A percentile compares a stretch with the other conserved stretches of the same genome.
phyloP scores from a whole-genome alignment of 1,284 basidiomycete species.

The Takashimella tepidaria region DNA sequence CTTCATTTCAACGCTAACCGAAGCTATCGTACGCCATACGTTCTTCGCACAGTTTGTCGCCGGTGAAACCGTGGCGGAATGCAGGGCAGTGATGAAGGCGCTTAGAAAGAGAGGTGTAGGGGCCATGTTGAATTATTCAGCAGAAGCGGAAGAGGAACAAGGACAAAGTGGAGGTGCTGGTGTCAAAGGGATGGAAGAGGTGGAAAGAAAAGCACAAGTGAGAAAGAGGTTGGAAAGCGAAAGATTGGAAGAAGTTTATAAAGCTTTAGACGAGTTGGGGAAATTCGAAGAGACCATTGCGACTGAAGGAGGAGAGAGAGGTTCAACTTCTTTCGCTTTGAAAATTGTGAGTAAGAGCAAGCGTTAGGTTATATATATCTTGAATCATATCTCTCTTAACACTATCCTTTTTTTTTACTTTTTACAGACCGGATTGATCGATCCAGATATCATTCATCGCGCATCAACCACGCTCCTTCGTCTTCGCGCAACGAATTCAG shows the following conservation, averaged over 20 bases:
- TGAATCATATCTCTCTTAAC: not conserved
- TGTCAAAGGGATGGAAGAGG: constrained; percentile 3
- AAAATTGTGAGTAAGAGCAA: constrained; percentile 66
- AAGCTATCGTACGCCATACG: constrained; percentile 67
- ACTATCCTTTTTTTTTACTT: not conserved
- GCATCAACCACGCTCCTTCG: constrained; percentile 46
- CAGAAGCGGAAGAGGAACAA: constrained; percentile 65
- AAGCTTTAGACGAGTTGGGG: constrained; percentile 67
- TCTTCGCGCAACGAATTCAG: constrained; percentile 33
- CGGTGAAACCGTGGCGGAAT: constrained; percentile 69
- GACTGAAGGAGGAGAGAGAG: constrained; percentile 28
- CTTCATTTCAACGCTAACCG: constrained; percentile 60
- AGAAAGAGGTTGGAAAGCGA: constrained; percentile 51
- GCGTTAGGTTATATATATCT: too few species aligned
- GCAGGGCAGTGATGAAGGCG: constrained; percentile 59
- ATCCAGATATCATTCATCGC: constrained; percentile 42
- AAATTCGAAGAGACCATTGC: constrained; percentile 62
- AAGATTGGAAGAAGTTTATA: constrained; percentile 65
- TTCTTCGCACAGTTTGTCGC: constrained; percentile 86
- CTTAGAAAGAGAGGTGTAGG: constrained; percentile 68
- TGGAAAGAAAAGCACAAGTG: constrained; percentile 36
- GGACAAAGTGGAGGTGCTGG: not conserved
- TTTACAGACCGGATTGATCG: constrained; percentile 44
- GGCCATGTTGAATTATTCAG: constrained; percentile 75
- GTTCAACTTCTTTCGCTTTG: constrained; percentile 73